Conservation (phyloP, 345 rosid species). For the Eutrema japonicum region DNA sequence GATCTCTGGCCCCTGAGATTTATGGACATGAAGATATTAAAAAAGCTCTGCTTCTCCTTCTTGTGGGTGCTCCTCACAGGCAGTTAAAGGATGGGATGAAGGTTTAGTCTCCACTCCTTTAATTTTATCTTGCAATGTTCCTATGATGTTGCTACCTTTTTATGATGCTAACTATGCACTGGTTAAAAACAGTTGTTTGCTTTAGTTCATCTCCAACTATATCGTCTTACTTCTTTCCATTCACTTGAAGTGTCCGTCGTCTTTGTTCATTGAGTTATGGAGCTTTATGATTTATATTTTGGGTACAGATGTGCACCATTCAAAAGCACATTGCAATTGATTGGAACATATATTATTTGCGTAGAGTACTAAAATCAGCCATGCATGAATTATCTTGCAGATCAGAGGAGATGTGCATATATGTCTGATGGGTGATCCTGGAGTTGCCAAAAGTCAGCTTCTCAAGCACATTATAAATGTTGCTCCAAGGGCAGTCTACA, state of each 20-base stretch:
- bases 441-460: conserved; percentile 99
- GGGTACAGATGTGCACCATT: not conserved
- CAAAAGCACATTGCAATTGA: conserved; percentile 2
- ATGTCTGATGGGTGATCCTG: conserved; percentile 99
- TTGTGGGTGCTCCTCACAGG: conserved; percentile 97
- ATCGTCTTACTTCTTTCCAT: conserved; percentile 1
- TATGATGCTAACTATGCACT: conserved; percentile 3
- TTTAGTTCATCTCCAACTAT: conserved; percentile 14
- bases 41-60: conserved; percentile 92
- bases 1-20: conserved; percentile 94
- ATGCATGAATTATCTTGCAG: conserved; percentile 51
- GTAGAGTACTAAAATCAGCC: conserved; percentile 2
- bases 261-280: conserved; percentile 20
- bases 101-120: conserved; percentile 50
- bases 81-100: conserved; percentile 97
- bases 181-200: conserved; percentile 5
- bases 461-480: conserved; percentile 96
- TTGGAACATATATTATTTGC: conserved; percentile 1
- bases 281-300: conserved; percentile 1
- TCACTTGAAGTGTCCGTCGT: conserved; percentile 13
- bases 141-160: conserved; percentile 1
- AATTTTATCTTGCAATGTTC: conserved; percentile 1
- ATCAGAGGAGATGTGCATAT: conserved; percentile 96
- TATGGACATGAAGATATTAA: conserved; percentile 99
- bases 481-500: conserved; percentile 93